phyloP scores from a whole-genome alignment of 2,329 filamentous ascomycete species.

The Chaetomiaceae sp. region DNA sequence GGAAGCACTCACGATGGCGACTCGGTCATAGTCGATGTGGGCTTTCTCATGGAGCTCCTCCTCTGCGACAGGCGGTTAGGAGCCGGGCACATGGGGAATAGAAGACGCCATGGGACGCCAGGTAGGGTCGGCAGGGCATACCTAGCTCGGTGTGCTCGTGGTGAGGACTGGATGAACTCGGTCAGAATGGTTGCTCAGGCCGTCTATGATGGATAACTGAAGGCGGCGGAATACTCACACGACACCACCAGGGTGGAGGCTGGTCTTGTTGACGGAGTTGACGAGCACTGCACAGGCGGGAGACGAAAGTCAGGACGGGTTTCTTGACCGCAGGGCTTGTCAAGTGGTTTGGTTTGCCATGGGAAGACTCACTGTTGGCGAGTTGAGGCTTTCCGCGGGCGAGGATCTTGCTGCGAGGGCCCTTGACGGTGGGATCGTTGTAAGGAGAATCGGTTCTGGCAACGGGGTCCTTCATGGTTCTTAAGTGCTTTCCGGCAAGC shows the following conservation, averaged over 20 bases:
- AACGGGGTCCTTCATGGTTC: conserved; percentile 36
- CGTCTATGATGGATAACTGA: not conserved
- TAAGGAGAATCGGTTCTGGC: conserved; percentile 40
- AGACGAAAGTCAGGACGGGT: not conserved
- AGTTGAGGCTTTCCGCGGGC: conserved; percentile 26
- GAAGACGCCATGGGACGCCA: not conserved
- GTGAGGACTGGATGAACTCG: conserved; percentile 53
- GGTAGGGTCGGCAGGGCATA: conserved; percentile 29
- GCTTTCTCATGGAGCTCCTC: conserved; percentile 96
- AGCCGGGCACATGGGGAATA: not conserved
- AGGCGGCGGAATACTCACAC: conserved; percentile 55
- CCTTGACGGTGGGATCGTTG: conserved; percentile 39
- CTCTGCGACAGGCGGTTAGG: conserved; percentile 39
- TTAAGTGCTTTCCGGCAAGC: conserved; percentile 22
- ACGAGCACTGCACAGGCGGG: conserved; percentile 40
- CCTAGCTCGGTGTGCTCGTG: conserved; percentile 89
- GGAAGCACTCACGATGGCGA: conserved; percentile 73
- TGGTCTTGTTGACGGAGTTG: conserved; percentile 78
- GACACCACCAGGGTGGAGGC: conserved; percentile 84
- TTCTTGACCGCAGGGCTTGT: not conserved
- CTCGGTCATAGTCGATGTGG: conserved; percentile 98
- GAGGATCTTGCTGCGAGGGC: conserved; percentile 37
- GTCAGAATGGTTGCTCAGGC: not conserved
- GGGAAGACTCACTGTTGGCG: conserved; percentile 29
- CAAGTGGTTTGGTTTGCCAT: too few relatives aligned